These are phyloP conservation scores for Penicillium malachiteum DNA, from an alignment of 495 filamentous ascomycete species.

Conservation along the genomic window DNA sequence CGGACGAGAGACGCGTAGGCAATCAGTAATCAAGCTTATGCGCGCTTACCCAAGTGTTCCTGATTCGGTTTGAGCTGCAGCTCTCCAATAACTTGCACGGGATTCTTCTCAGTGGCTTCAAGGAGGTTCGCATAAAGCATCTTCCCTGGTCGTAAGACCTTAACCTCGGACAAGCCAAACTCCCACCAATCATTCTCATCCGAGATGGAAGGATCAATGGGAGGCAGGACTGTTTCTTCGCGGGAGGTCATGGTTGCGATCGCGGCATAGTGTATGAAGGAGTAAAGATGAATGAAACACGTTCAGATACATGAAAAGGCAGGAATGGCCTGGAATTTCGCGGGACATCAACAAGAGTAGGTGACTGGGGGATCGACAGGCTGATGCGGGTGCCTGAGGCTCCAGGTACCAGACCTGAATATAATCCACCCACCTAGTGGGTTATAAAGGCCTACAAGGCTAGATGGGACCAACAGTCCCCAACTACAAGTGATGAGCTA, in stretches of 20 bases:
- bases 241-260: slow-evolving; percentile 46
- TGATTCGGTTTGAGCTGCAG: slow-evolving; percentile 50
- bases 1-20: slow-evolving; percentile 18
- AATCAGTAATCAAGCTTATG: slow-evolving; percentile 5
- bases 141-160: slow-evolving; percentile 50
- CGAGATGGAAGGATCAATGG: slow-evolving; percentile 50
- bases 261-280: slow-evolving; percentile 29
- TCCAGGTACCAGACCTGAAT: background rate
- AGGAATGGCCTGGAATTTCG: background rate
- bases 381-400: slow-evolving; percentile 2
- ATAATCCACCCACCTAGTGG: background rate
- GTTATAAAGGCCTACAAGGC: background rate
- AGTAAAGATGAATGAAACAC: background rate
- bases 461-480: background rate
- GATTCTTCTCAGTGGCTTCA: slow-evolving; percentile 49
- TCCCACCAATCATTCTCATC: slow-evolving; percentile 62
- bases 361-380: slow-evolving; percentile 1
- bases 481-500: too few species aligned
- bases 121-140: slow-evolving; percentile 53
- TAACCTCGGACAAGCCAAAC: slow-evolving; percentile 53
- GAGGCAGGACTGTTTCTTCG: slow-evolving; percentile 56
- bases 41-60: slow-evolving; percentile 38
- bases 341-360: slow-evolving; percentile 2
- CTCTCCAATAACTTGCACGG: slow-evolving; percentile 55
- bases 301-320: background rate